Percentiles rank a stretch among this genome's conserved stretches.
phyloP scores from a whole-genome alignment of 352 stramenopile species.

The Phytophthora sp. region DNA sequence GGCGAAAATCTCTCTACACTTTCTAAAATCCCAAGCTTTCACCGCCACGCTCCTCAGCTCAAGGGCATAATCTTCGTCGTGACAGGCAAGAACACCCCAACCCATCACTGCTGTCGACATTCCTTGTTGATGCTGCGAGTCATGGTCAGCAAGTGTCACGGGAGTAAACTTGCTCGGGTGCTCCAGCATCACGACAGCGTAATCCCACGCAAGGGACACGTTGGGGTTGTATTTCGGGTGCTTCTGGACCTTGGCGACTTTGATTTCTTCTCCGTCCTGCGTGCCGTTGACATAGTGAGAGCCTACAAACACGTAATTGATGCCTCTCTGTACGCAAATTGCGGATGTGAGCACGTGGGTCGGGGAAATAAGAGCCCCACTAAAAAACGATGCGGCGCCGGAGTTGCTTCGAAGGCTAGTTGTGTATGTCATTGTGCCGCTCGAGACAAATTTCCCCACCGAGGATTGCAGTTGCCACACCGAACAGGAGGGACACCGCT shows the following conservation, averaged over 20 bases:
- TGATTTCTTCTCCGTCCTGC: background rate
- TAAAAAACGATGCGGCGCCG: background rate
- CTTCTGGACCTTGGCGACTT: background rate
- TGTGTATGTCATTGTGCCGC: background rate
- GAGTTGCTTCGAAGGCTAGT: background rate
- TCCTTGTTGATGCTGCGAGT: slow-evolving; percentile 1
- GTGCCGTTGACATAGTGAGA: slow-evolving; percentile 1
- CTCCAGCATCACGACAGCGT: background rate
- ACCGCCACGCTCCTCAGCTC: background rate
- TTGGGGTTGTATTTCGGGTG: slow-evolving; percentile 1
- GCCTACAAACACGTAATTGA: slow-evolving; percentile 1
- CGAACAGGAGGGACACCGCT: background rate
- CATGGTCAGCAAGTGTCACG: background rate
- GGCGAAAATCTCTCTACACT: background rate
- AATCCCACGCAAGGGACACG: background rate
- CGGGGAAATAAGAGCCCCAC: background rate
- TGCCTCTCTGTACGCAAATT: background rate
- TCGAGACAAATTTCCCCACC: background rate
- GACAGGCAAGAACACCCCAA: background rate
- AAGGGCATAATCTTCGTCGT: background rate
- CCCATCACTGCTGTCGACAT: background rate
- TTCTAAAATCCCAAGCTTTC: background rate
- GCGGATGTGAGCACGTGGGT: background rate
- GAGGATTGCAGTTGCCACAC: background rate
- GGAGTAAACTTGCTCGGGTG: background rate